Evolutionary conservation across 2,329 filamentous ascomycete species (phyloP).

Genomic region (Drechslerella stenobrocha): DNA sequence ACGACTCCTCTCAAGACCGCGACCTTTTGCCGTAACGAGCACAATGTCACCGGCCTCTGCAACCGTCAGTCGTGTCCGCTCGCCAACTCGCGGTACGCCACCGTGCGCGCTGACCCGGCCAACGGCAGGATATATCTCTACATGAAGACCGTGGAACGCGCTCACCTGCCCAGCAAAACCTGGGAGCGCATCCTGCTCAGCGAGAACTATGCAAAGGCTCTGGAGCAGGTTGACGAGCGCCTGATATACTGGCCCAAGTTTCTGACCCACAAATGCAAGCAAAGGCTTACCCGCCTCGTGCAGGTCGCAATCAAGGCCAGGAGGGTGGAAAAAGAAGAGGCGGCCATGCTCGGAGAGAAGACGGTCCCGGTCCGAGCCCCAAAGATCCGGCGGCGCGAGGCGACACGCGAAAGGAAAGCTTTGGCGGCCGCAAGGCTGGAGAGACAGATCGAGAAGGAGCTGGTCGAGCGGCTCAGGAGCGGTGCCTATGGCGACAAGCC

Average conservation of each 20-base stretch:
- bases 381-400: slow-evolving; percentile 78
- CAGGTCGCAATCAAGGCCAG: slow-evolving; percentile 76
- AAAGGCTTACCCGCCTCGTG: slow-evolving; percentile 85
- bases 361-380: slow-evolving; percentile 86
- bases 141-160: slow-evolving; percentile 91
- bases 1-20: slow-evolving; percentile 57
- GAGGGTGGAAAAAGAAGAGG: slow-evolving; percentile 81
- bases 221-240: slow-evolving; percentile 81
- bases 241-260: slow-evolving; percentile 96
- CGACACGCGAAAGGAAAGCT: slow-evolving; percentile 74
- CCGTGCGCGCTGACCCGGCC: slow-evolving; percentile 69
- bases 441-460: slow-evolving; percentile 88
- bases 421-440: slow-evolving; percentile 90
- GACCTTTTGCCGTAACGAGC: slow-evolving; percentile 94
- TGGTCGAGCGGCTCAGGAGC: slow-evolving; percentile 85
- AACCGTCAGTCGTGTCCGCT: slow-evolving; percentile 87
- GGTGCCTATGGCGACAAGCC: slow-evolving; percentile 94
- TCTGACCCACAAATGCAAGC: slow-evolving; percentile 91
- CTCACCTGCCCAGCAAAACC: slow-evolving; percentile 83
- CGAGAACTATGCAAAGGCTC: slow-evolving; percentile 84
- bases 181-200: slow-evolving; percentile 93
- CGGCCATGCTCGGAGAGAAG: slow-evolving; percentile 79
- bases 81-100: slow-evolving; percentile 90
- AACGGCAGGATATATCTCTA: slow-evolving; percentile 88
- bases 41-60: slow-evolving; percentile 82